Percentiles rank a stretch among this genome's conserved stretches.
These are phyloP conservation scores for Fusarium pseudoanthophilum DNA, from an alignment of 2,329 filamentous ascomycete species.

Conservation along the genomic window DNA sequence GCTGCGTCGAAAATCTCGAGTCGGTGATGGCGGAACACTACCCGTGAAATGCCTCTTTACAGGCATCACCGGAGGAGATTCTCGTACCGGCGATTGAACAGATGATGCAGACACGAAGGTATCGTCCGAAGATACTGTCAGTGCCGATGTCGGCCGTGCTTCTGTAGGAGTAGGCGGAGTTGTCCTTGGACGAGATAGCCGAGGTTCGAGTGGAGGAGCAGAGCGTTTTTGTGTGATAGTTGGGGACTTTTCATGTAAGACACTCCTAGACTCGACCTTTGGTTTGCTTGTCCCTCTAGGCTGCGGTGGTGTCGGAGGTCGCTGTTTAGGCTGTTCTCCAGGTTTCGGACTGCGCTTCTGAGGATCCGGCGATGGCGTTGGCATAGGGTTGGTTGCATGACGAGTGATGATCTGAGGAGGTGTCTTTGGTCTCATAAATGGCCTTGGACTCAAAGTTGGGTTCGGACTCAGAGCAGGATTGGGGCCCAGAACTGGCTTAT, in stretches of 20 bases:
- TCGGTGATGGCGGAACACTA: constrained; percentile 50
- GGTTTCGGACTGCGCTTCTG: constrained; percentile 40
- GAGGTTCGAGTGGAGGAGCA: constrained; percentile 19
- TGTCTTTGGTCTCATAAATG: constrained; percentile 46
- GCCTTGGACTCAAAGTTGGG: constrained; percentile 30
- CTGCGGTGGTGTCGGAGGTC: constrained; percentile 53
- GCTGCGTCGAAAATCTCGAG: constrained; percentile 49
- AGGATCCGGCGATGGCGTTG: constrained; percentile 45
- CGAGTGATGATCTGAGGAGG: constrained; percentile 44
- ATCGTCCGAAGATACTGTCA: constrained; percentile 56
- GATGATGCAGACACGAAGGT: constrained; percentile 58
- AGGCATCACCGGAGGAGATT: constrained; percentile 42
- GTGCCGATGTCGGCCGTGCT: constrained; percentile 35
- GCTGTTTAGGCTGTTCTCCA: constrained; percentile 28
- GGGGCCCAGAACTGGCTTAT: constrained; percentile 39
- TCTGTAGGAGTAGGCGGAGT: constrained; percentile 19
- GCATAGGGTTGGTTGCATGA: constrained; percentile 29
- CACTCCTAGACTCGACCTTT: constrained; percentile 15
- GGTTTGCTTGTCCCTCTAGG: constrained; percentile 46
- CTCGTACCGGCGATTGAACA: constrained; percentile 46
- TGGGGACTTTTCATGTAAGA: constrained; percentile 5
- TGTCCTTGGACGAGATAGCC: constrained; percentile 16
- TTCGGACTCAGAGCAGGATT: not conserved
- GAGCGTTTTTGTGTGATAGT: constrained; percentile 23
- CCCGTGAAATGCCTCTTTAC: constrained; percentile 25